Base-by-base conservation (phyloP, 805 yeast species). In the Candida adriatica region DNA sequence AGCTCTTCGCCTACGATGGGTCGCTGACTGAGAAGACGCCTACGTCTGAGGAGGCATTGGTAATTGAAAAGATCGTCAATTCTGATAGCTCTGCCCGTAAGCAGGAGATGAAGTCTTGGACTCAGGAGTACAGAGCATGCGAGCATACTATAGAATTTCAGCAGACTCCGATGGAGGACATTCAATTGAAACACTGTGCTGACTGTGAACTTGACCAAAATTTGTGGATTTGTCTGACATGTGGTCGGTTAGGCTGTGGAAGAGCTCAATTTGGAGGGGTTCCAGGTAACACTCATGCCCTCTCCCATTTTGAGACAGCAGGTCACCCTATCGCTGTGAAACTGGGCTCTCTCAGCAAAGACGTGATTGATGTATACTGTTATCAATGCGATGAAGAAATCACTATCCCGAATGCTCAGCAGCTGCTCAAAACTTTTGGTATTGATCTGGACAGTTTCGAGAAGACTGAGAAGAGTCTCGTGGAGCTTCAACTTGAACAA, bases 221-320 rank as follows among this genome's bases (percentile, higher is more conserved):
- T 52, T 58, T 92, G 28, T 92, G 99, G 99, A 64, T 92, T 13
- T 92, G 99, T 61, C 59, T 92, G 27, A 71, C 72, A 29, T 92
- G 98, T 67, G 98, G 98, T 2, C 61, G 70, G n/a, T 47, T 87
- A 8, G 96, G 96, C 5, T 92, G 99, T 60, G 99, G 99, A 6
- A 66, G 99, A 42, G 77, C 78, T 19, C 98, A 92, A 56, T 85
- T 83, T 51, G 98, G 97, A 21, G 90, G 94, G 16, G 74, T 82
- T 9, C 80, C 87, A n/a, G 99, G 99, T 6, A 75, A 90, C 51
- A 78, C 95, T 1, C 98, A 92, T 55, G 97, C 95, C 0, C 60
- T 90, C 37, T 53, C 57, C 0, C 99, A 92, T 57, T 79, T 55
- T 49, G 73, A 79, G 23, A 31, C 49, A 9, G 43, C 72, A 0